Evolutionary conservation across 257 asterid genomes (phyloP).

Genomic region (Jasminum sambac): DNA sequence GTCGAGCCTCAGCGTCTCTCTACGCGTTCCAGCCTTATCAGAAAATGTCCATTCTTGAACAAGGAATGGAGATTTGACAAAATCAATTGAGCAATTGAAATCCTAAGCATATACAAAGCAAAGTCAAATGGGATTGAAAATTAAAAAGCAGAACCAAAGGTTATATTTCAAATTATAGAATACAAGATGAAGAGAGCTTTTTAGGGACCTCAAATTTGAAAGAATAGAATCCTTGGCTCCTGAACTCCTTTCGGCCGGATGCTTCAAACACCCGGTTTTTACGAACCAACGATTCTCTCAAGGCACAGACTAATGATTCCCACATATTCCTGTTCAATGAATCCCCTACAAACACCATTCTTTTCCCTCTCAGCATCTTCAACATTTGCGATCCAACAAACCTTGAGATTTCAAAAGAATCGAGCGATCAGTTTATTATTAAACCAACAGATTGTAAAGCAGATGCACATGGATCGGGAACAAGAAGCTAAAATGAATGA

Average conservation of each 20-base stretch:
- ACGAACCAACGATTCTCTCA: constrained; percentile 40
- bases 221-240: constrained; percentile 49
- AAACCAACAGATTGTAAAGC: neutral
- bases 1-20: constrained; percentile 63
- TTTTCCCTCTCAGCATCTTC: constrained; percentile 51
- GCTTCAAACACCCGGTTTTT: constrained; percentile 44
- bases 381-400: constrained; percentile 59
- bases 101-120: constrained; percentile 32
- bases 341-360: constrained; percentile 67
- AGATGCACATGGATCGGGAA: neutral
- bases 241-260: constrained; percentile 44
- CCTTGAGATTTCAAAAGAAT: constrained; percentile 23
- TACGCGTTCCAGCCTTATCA: constrained; percentile 38
- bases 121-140: neutral
- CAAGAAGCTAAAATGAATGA: neutral
- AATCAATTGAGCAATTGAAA: constrained; percentile 55
- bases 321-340: constrained; percentile 72
- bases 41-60: constrained; percentile 56
- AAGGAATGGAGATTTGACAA: constrained; percentile 56
- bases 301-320: constrained; percentile 60
- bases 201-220: constrained; percentile 45
- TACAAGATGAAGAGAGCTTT: neutral
- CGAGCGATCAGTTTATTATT: neutral
- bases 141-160: neutral
- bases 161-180: neutral